Percentiles rank a stretch among this genome's conserved stretches.
phyloP scores from a whole-genome alignment of 2,329 filamentous ascomycete genomes.

The Penicillium sp. region DNA sequence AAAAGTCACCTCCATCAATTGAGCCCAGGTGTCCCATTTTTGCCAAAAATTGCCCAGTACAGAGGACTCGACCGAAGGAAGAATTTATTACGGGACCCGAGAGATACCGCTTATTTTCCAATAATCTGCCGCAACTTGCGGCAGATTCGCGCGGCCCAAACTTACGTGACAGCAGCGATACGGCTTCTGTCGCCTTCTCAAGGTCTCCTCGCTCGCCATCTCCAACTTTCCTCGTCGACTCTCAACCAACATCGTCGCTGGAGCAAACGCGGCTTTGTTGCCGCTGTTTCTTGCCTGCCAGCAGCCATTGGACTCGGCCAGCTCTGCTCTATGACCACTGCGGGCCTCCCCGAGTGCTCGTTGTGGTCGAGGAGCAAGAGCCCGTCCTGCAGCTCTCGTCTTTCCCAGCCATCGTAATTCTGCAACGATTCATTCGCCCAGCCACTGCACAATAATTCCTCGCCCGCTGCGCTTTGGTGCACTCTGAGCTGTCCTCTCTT shows the following conservation, averaged over 20 bases:
- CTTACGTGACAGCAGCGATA: constrained; percentile 13
- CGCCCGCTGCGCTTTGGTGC: constrained; percentile 18
- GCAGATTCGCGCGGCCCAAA: constrained; percentile 8
- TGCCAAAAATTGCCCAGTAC: background rate
- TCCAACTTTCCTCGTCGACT: constrained; percentile 10
- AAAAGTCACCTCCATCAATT: background rate
- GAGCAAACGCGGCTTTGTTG: constrained; percentile 10
- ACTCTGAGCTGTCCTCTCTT: constrained; percentile 21
- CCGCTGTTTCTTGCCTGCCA: constrained; percentile 7
- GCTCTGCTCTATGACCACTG: constrained; percentile 28
- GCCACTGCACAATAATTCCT: constrained; percentile 33
- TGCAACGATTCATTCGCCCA: constrained; percentile 34
- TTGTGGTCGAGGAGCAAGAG: constrained; percentile 29
- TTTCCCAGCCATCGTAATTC: constrained; percentile 49
- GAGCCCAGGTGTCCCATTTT: too few relatives aligned
- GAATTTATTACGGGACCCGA: constrained; percentile 5
- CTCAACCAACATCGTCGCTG: constrained; percentile 13
- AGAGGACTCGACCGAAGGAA: background rate
- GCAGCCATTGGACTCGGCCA: constrained; percentile 25
- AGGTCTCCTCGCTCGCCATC: constrained; percentile 8
- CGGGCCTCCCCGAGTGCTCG: constrained; percentile 25
- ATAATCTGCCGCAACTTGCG: background rate
- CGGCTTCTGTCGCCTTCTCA: constrained; percentile 8
- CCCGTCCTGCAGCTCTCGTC: constrained; percentile 20
- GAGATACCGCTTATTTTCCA: background rate